Evolutionary conservation across 306 rosid species (phyloP), one percentile per base, ranked within the genome.

Genomic region (Crataegus laevigata): DNA sequence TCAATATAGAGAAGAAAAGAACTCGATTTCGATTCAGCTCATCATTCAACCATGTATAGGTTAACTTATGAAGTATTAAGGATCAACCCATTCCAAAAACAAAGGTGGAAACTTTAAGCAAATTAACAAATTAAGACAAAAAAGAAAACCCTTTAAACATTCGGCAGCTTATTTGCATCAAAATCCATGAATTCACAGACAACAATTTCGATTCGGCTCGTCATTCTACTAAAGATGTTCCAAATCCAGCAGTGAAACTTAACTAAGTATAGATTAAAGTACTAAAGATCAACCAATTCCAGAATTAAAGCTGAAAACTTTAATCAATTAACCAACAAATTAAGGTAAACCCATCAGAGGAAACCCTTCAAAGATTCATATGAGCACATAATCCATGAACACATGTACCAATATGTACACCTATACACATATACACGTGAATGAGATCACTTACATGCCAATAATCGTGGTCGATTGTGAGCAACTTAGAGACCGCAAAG

Each of bases 401-500:
- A 45, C 51, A 45, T 18, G 15, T 14, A 45, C 51, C 51, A 13
- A 45, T 45, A 13, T 45, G 15, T 13, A 45, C 51, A 45, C 18
- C 14, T 0, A 45, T 15, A 4, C 51, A 42, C 47, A 40, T 30
- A 4, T 29, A 45, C 11, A 25, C 13, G 63, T 61, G 26, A 32
- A 55, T 40, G 50, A 82, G 80, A 69, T 21, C 1, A 84, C 97
- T 76, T 51, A 92, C 99, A 58, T 94, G 97, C 96, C 99, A 94
- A 70, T 90, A 92, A 65, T 94, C 96, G 77, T 90, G 87, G 80
- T 92, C 97, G 78, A 94, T 90, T 1, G 96, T 90, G 77, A 94
- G 93, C 86, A 94, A 81, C 81, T 85, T 94, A 75, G 96, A 87
- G 61, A 94, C 89, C 11, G 91, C 88, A 77, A 89, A 88, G 63